phyloP scores from a whole-genome alignment of 1,284 basidiomycete genomes.

The Cutaneotrichosporon cavernicola region DNA sequence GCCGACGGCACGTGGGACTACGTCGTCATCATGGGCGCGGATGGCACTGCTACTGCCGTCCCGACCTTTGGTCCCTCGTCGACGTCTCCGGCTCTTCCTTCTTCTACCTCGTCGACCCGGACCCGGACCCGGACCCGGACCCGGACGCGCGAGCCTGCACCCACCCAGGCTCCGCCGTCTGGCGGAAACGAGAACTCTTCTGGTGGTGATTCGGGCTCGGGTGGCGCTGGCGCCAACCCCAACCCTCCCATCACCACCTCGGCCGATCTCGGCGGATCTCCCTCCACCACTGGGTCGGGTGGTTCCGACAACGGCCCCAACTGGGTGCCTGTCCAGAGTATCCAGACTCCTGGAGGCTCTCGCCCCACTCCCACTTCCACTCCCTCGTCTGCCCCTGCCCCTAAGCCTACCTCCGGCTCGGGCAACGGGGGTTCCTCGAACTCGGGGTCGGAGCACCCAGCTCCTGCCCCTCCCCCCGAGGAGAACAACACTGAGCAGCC shows the following conservation, averaged over 20 bases:
- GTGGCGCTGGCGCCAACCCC: slow-evolving; percentile 12
- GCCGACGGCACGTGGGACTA: slow-evolving; percentile 53
- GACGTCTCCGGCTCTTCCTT: slow-evolving; percentile 6
- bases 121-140: background rate
- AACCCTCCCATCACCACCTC: slow-evolving; percentile 10
- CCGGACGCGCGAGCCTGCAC: background rate
- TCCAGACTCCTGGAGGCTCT: slow-evolving; percentile 23
- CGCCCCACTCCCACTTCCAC: slow-evolving; percentile 5
- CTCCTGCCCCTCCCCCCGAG: background rate
- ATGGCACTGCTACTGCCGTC: slow-evolving; percentile 50
- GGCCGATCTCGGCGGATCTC: slow-evolving; percentile 16
- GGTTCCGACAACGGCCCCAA: slow-evolving; percentile 27
- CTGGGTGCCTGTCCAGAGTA: slow-evolving; percentile 32
- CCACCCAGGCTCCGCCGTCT: background rate
- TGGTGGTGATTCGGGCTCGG: background rate
- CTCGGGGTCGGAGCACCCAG: background rate
- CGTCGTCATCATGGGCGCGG: slow-evolving; percentile 46
- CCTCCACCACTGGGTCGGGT: slow-evolving; percentile 8
- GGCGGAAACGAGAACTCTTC: slow-evolving; percentile 2
- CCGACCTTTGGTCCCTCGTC: slow-evolving; percentile 36
- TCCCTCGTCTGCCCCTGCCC: slow-evolving; percentile 10
- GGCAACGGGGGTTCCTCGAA: slow-evolving; percentile 2
- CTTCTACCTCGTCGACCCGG: background rate
- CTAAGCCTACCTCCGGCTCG: slow-evolving; percentile 9
- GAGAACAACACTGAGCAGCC: slow-evolving; percentile 2